Percentiles rank a stretch among this genome's conserved stretches.
Conservation (phyloP, 371 early-diverging fungal genomes). For the Saksenaea oblongispora region DNA sequence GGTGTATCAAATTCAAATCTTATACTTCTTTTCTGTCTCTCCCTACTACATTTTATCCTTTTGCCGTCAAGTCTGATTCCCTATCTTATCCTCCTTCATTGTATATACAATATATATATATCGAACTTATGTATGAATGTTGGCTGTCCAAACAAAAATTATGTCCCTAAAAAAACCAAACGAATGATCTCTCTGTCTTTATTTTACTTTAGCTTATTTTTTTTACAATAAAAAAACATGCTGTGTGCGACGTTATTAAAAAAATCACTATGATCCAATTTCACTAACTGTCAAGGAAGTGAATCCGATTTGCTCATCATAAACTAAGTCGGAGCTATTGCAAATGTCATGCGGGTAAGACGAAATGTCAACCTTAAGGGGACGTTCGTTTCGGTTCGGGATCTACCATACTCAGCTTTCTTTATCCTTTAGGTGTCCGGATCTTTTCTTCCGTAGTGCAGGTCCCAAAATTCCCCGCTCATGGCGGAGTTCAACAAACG, state of each 20-base stretch:
- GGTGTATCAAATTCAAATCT: neutral
- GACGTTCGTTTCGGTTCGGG: neutral
- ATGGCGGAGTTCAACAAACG: neutral
- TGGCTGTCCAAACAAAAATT: conserved; percentile 3
- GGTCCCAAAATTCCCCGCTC: too few relatives aligned
- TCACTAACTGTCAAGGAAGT: neutral
- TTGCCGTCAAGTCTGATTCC: conserved; percentile 2
- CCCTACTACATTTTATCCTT: neutral
- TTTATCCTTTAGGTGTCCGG: neutral
- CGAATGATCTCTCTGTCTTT: neutral
- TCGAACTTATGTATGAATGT: neutral
- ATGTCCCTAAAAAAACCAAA: too few relatives aligned
- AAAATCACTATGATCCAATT: neutral
- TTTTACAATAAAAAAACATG: neutral
- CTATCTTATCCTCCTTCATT: neutral
- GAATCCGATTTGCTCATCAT: conserved; percentile 1
- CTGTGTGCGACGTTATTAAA: conserved; percentile 4
- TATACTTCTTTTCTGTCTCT: neutral
- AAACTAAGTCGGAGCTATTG: neutral
- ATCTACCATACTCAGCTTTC: neutral
- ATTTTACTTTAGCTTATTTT: neutral
- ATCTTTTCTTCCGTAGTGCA: too few relatives aligned
- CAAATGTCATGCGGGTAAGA: neutral
- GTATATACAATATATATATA: neutral
- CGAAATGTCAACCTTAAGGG: neutral